These are phyloP conservation scores for Chaetomiaceae sp. DNA, from an alignment of 2,329 filamentous ascomycete species.

Conservation along the genomic window DNA sequence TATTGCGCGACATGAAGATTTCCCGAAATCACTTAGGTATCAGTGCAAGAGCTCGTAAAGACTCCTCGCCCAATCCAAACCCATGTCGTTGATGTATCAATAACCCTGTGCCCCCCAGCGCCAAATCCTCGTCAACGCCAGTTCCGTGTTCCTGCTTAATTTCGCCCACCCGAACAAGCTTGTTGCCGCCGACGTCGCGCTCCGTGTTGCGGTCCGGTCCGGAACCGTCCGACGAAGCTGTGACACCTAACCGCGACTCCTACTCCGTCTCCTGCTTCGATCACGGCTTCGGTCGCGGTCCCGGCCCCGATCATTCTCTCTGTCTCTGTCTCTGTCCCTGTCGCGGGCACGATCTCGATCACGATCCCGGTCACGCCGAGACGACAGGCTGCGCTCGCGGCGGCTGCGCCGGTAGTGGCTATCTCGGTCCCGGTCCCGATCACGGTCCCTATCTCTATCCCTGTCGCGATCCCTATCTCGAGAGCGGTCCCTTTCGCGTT, in stretches of 20 bases:
- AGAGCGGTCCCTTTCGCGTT: conserved; percentile 10
- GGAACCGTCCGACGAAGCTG: not conserved
- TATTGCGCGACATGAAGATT: no score
- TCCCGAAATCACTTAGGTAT: no score
- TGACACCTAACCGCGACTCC: conserved; percentile 24
- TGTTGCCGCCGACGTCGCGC: no score
- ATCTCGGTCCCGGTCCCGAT: conserved; percentile 13
- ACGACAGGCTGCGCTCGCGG: conserved; percentile 13
- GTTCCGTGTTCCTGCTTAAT: no score
- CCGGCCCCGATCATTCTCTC: conserved; percentile 21
- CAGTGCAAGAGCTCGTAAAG: no score
- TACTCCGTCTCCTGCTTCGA: conserved; percentile 23
- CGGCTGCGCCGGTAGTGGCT: conserved; percentile 7
- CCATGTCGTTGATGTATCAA: no score
- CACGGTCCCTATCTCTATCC: conserved; percentile 10
- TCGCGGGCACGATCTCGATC: conserved; percentile 4
- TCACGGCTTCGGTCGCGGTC: conserved; percentile 30
- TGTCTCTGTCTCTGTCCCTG: conserved; percentile 17
- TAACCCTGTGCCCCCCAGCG: no score
- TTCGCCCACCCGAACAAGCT: no score
- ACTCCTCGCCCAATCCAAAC: no score
- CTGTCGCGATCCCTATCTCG: conserved; percentile 12
- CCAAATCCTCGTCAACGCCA: no score
- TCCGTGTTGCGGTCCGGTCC: no score
- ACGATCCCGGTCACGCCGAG: conserved; percentile 21